Evolutionary conservation across 208 protist genomes (phyloP), one percentile per base, ranked within the genome.

Genomic region (Acanthamoeba lenticulata): DNA sequence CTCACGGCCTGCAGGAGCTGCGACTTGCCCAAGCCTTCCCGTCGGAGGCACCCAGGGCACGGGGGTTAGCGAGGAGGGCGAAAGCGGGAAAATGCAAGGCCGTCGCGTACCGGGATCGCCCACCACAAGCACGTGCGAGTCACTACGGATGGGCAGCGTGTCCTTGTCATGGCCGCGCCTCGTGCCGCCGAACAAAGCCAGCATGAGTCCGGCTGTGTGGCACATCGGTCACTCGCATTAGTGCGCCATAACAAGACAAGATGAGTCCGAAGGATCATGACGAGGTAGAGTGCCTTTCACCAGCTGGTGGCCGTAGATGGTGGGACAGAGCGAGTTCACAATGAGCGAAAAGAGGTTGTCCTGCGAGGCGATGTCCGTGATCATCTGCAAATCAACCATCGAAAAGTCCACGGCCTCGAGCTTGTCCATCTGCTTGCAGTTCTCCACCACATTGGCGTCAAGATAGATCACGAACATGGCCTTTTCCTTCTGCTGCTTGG

Each of bases 1-100:
- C 98, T 97, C 6, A 98, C 97, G 0, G 99, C 98, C 24, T 98
- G 97, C 45, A 99, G 97, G 92, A 99, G 95, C 96, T 99, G 98
- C 62, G 97, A 98, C 95, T 99, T 99, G 38, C 99, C 99, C 55
- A 99, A 93, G 42, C 99, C 99, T 1, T 98, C 98, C 85, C 98
- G 97, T 40, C 74, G 36, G 11, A 34, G 36, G n/a, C 15, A 4
- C n/a, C 19, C 24, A 34, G 44, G 57, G 19, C 7, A 15, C 4
- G 11, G 24, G 19, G 15, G 15, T 38, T 36, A n/a, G 36, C 36
- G 44, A 79, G 7, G 67, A 19, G 19, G 49, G 49, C 13, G 19
- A 57, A 19, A 19, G 49, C 9, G 49, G 49, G 49, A 19, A 19
- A 57, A 57, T 24, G 49, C 13, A 72, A 13, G 27, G 27, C 13